phyloP scores from a whole-genome alignment of 2,329 filamentous ascomycete genomes.

The Neofusicoccum kwambonambiense region DNA sequence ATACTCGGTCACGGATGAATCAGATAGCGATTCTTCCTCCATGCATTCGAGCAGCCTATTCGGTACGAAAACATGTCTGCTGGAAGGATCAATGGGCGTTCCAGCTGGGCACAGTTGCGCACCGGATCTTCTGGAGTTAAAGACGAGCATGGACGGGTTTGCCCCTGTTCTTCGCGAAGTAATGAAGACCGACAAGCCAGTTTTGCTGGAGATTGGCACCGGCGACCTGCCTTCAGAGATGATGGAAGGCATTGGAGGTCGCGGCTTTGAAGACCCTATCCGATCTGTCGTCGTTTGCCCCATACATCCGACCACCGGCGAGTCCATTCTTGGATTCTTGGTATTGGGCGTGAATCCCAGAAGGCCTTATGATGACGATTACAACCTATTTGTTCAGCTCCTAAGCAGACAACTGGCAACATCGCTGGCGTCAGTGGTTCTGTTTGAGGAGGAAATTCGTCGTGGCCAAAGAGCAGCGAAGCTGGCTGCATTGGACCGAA shows the following conservation, averaged over 20 bases:
- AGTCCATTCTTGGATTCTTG: constrained; percentile 73
- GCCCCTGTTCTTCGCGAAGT: constrained; percentile 73
- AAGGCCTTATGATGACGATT: constrained; percentile 77
- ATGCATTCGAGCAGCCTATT: constrained; percentile 66
- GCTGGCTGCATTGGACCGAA: constrained; percentile 72
- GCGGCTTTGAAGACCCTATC: constrained; percentile 70
- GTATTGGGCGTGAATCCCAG: constrained; percentile 77
- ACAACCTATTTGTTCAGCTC: constrained; percentile 73
- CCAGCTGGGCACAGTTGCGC: constrained; percentile 63
- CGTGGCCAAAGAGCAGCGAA: constrained; percentile 71
- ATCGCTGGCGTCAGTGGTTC: constrained; percentile 74
- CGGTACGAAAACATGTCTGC: constrained; percentile 61
- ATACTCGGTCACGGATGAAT: constrained; percentile 72
- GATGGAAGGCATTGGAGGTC: constrained; percentile 65
- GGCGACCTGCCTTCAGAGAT: constrained; percentile 64
- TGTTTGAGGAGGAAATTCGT: constrained; percentile 81
- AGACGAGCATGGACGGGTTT: constrained; percentile 68
- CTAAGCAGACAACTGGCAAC: constrained; percentile 74
- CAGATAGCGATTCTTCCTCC: constrained; percentile 69
- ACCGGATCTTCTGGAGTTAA: constrained; percentile 64
- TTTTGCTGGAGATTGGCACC: constrained; percentile 66
- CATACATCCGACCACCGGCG: constrained; percentile 73
- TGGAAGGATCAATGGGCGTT: constrained; percentile 72
- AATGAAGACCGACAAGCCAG: constrained; percentile 65
- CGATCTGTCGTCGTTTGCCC: constrained; percentile 73